A percentile compares a stretch with the other conserved stretches of the same genome.
Evolutionary conservation across 306 rosid species (phyloP).

Genomic region (Gleditsia sinensis): DNA sequence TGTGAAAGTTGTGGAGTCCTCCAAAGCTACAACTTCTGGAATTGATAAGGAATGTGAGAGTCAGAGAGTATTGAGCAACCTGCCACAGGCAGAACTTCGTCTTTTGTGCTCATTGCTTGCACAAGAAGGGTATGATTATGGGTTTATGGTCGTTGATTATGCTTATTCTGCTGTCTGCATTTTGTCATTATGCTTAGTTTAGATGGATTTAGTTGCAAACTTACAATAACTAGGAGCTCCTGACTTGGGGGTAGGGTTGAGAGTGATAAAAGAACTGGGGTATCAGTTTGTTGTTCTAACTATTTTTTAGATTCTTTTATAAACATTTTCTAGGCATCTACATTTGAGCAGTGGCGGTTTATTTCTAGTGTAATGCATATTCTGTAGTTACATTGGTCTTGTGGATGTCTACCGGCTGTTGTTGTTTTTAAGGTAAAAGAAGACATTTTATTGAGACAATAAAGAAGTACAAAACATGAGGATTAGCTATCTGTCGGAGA

Average conservation of each 20-base stretch:
- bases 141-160: conserved; percentile 16
- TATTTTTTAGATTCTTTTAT: background rate
- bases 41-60: conserved; percentile 51
- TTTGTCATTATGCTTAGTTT: conserved; percentile 31
- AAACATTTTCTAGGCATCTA: background rate
- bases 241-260: background rate
- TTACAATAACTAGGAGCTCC: background rate
- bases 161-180: conserved; percentile 16
- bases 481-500: too few relatives aligned
- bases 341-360: background rate
- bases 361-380: background rate
- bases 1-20: conserved; percentile 47
- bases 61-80: conserved; percentile 57
- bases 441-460: too few relatives aligned
- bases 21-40: conserved; percentile 54
- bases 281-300: background rate
- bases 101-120: conserved; percentile 95
- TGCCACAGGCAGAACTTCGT: conserved; percentile 85
- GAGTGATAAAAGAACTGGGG: conserved; percentile 11
- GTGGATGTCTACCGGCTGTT: conserved; percentile 16
- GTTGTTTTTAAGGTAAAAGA: too few relatives aligned
- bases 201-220: background rate
- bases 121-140: conserved; percentile 80
- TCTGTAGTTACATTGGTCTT: background rate
- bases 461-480: too few relatives aligned